These are phyloP conservation scores for Fagus sylvatica DNA, from an alignment of 306 rosid species.

Conservation along the genomic window DNA sequence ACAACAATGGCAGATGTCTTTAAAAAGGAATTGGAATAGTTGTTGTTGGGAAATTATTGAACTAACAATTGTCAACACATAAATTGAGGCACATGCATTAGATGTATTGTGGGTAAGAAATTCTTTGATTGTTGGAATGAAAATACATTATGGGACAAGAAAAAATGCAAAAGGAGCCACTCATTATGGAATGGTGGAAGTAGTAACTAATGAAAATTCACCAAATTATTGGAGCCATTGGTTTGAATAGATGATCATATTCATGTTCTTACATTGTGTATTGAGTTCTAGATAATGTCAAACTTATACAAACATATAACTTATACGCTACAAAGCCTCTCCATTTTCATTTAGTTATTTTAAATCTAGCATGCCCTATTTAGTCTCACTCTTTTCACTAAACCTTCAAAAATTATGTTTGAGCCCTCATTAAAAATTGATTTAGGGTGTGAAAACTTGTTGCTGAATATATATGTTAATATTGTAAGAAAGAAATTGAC, in stretches of 20 bases:
- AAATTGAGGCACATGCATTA: too few species aligned
- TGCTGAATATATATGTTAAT: neutral
- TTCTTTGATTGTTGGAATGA: too few species aligned
- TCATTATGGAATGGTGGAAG: neutral
- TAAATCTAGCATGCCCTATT: neutral
- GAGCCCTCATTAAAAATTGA: conserved; percentile 7
- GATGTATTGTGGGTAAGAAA: too few species aligned
- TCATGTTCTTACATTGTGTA: neutral
- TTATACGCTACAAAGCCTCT: neutral
- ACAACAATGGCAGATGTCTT: too few species aligned
- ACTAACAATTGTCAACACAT: too few species aligned
- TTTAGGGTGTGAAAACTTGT: neutral
- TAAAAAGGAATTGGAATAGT: neutral
- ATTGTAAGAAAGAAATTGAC: neutral
- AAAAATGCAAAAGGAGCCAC: too few species aligned
- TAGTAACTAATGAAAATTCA: neutral
- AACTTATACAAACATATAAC: neutral
- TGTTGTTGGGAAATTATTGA: too few species aligned
- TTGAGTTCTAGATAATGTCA: neutral
- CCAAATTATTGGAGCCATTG: neutral
- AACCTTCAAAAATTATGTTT: neutral
- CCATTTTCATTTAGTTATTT: neutral
- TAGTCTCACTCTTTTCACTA: neutral
- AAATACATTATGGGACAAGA: too few species aligned
- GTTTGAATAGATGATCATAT: neutral